These are phyloP conservation scores for Didymosphaeria variabile DNA, from an alignment of 2,329 filamentous ascomycete species.

Conservation along the genomic window DNA sequence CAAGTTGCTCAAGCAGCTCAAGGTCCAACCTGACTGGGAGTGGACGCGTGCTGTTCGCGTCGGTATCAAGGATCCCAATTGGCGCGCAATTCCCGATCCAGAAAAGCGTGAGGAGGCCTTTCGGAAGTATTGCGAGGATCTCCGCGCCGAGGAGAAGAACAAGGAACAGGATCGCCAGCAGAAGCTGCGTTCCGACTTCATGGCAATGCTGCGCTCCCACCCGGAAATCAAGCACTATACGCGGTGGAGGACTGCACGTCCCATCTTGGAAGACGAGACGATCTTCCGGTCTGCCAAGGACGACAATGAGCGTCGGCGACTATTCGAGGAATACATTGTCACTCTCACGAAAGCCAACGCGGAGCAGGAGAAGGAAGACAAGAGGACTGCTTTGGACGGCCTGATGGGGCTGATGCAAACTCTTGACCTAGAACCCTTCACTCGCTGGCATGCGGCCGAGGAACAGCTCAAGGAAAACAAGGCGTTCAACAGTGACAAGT, in stretches of 20 bases:
- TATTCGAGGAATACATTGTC: constrained; percentile 93
- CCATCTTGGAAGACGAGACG: constrained; percentile 93
- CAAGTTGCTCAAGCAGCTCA: constrained; percentile 85
- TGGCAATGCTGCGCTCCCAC: constrained; percentile 93
- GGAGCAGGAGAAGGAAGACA: constrained; percentile 75
- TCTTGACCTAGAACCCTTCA: constrained; percentile 89
- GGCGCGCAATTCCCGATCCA: constrained; percentile 90
- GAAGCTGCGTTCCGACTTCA: constrained; percentile 93
- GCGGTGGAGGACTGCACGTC: constrained; percentile 93
- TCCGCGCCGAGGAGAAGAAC: constrained; percentile 91
- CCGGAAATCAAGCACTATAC: constrained; percentile 98
- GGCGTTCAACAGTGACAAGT: constrained; percentile 81
- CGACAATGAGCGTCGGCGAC: constrained; percentile 84
- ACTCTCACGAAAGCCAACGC: constrained; percentile 82
- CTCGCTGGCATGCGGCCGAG: constrained; percentile 91
- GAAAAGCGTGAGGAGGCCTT: constrained; percentile 90
- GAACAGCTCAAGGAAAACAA: constrained; percentile 79
- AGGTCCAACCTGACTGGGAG: constrained; percentile 88
- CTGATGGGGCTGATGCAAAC: constrained; percentile 79
- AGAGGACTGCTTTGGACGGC: constrained; percentile 85
- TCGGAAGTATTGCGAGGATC: constrained; percentile 92
- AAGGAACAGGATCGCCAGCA: constrained; percentile 90
- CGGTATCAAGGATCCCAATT: constrained; percentile 90
- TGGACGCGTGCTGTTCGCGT: constrained; percentile 90
- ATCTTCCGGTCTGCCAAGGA: constrained; percentile 92